Evolutionary conservation across 2,329 filamentous ascomycete species (phyloP).

Genomic region (Orbilia blumenaviensis): DNA sequence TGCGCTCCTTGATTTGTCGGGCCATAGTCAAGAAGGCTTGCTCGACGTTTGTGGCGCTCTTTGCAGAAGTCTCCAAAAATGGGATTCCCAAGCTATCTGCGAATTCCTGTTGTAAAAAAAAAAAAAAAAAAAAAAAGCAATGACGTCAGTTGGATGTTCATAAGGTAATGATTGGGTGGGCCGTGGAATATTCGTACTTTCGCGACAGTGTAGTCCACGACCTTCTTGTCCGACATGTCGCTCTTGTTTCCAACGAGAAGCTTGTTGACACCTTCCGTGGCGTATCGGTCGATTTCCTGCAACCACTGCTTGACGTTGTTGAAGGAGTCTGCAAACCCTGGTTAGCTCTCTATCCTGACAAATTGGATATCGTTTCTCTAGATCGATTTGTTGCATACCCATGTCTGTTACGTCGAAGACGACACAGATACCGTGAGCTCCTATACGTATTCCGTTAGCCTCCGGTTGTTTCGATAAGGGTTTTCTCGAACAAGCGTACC

Average conservation of each 20-base stretch:
- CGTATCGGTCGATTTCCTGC: constrained; percentile 98
- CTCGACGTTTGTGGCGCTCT: constrained; percentile 99
- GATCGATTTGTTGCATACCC: constrained; percentile 64
- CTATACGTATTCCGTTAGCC: constrained; percentile 60
- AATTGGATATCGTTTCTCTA: not conserved
- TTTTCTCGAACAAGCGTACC: constrained; percentile 49
- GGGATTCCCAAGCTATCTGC: constrained; percentile 98
- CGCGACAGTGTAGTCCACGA: constrained; percentile 98
- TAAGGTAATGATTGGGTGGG: not conserved
- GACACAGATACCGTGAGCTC: constrained; percentile 98
- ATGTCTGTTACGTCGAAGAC: constrained; percentile 99
- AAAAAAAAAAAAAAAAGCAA: constrained; percentile 5
- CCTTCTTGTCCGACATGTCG: constrained; percentile 99
- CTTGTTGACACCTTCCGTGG: constrained; percentile 99
- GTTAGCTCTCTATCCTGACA: not conserved
- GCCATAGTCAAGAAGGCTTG: constrained; percentile 99
- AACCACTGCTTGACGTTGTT: constrained; percentile 99
- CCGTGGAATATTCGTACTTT: constrained; percentile 72
- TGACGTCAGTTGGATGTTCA: constrained; percentile 11
- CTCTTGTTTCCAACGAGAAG: constrained; percentile 99
- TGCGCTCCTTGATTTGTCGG: constrained; percentile 90
- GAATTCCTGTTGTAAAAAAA: constrained; percentile 76
- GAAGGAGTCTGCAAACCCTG: constrained; percentile 75
- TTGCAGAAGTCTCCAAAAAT: constrained; percentile 99
- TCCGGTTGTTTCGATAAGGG: not conserved